Conservation (phyloP, 1,284 basidiomycete species). For the Microbotryum intermedium region DNA sequence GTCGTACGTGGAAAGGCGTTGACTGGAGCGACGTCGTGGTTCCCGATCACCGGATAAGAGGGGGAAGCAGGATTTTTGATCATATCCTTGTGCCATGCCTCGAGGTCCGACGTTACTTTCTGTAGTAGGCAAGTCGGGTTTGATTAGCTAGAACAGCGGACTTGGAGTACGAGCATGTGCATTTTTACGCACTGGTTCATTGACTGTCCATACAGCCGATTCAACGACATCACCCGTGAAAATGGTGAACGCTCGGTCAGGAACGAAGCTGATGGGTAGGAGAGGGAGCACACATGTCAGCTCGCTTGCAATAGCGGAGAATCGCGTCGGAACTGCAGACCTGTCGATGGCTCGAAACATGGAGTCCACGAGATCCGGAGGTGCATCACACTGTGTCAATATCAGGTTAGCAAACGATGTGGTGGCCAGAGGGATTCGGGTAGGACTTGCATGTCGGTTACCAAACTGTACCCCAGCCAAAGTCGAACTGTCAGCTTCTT, state of each 20-base stretch:
- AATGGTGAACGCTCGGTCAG: slow-evolving; percentile 47
- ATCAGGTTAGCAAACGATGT: not conserved
- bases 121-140: not conserved
- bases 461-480: slow-evolving; percentile 32
- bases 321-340: slow-evolving; percentile 21
- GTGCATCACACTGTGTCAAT: slow-evolving; percentile 19
- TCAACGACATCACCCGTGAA: slow-evolving; percentile 58
- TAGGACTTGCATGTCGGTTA: slow-evolving; percentile 8
- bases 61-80: slow-evolving; percentile 10
- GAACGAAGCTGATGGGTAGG: slow-evolving; percentile 20
- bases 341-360: slow-evolving; percentile 46
- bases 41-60: slow-evolving; percentile 34
- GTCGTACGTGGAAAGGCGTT: slow-evolving; percentile 35
- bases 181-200: slow-evolving; percentile 6
- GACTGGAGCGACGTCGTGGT: slow-evolving; percentile 37
- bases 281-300: not conserved
- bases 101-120: slow-evolving; percentile 19
- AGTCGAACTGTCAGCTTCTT: slow-evolving; percentile 38
- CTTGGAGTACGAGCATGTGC: not conserved
- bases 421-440: not conserved
- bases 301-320: not conserved
- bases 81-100: slow-evolving; percentile 24
- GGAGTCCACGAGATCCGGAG: slow-evolving; percentile 44
- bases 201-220: slow-evolving; percentile 40
- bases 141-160: not conserved